These are phyloP conservation scores for Hypericum perforatum DNA, from an alignment of 345 rosid species.

Conservation along the genomic window DNA sequence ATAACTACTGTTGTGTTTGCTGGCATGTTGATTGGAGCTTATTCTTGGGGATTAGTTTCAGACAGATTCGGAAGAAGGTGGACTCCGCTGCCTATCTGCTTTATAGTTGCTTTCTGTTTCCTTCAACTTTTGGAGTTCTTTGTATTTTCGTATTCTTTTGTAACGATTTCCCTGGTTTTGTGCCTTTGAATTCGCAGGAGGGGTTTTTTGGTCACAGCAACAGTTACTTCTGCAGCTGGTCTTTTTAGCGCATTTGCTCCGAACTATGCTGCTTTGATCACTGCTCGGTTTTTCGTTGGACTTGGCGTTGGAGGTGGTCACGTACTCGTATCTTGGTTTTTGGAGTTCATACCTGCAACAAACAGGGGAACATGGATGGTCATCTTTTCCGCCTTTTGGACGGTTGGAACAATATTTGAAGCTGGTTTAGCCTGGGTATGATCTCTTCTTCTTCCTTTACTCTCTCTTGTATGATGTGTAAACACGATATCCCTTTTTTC, in stretches of 20 bases:
- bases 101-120: background rate
- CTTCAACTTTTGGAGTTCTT: no score
- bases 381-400: background rate
- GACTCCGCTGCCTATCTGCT: background rate
- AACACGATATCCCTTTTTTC: background rate
- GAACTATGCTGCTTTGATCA: constrained; percentile 43
- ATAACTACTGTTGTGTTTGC: constrained; percentile 6
- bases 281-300: constrained; percentile 35
- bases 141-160: no score
- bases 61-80: constrained; percentile 8
- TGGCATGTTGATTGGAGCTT: constrained; percentile 10
- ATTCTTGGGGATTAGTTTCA: constrained; percentile 4
- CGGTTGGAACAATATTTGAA: constrained; percentile 1
- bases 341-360: background rate
- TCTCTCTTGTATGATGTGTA: no score
- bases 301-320: constrained; percentile 3
- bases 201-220: constrained; percentile 76
- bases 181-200: constrained; percentile 38
- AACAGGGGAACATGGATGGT: constrained; percentile 16
- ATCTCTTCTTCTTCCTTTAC: background rate
- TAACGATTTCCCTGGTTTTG: background rate
- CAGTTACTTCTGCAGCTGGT: constrained; percentile 70
- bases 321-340: background rate
- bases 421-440: background rate
- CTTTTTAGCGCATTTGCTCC: constrained; percentile 70